Evolutionary conservation across 1,139 yeast genomes (phyloP), one percentile per base, ranked within the genome.

Genomic region (Sporopachydermia cereana): DNA sequence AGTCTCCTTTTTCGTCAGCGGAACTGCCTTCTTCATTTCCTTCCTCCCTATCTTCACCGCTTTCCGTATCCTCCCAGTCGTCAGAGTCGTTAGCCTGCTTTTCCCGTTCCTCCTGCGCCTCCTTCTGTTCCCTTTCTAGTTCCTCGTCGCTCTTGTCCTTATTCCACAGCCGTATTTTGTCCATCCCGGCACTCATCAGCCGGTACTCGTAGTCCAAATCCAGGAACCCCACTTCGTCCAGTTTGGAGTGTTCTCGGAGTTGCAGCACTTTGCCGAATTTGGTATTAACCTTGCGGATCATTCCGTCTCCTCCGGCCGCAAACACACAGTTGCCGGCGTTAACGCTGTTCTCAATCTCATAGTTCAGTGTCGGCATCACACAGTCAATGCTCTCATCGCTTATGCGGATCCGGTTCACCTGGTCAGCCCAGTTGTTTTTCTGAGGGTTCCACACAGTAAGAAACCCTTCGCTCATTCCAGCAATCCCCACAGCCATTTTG

Each of bases 401-500:
- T 5, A 89, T 70, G 50, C 79, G 77, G 18, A 89, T 74, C 47
- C 97, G 69, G n/a, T 84, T 74, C 45, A 86, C 70, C 61, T 88
- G 96, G 61, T 89, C 97, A 51, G 69, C 71, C 54, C 81, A 72
- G 45, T 71, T 71, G 56, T 81, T 83, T 58, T 76, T 76, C 39
- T 75, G 69, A 41, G 81, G 77, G 53, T 77, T 79, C 98, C 97
- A 91, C n/a, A 84, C 69, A 0, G 97, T 86, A 3, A 86, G 72
- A n/a, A 86, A 75, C 2, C 97, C 97, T 58, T 84, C 94, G 2
- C 95, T 89, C 78, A 88, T 89, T 43, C 88, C 89, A 55, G 89
- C 79, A 0, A 83, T 84, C 20, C 80, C 68, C 2, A 79, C 78
- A 2, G 74, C 68, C 41, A 80, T 86, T 48, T 76, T 80, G 22